Evolutionary conservation across 805 yeast species (phyloP), one percentile per base, ranked within the genome.

Genomic region (Kregervanrija pseudodelftensis): DNA sequence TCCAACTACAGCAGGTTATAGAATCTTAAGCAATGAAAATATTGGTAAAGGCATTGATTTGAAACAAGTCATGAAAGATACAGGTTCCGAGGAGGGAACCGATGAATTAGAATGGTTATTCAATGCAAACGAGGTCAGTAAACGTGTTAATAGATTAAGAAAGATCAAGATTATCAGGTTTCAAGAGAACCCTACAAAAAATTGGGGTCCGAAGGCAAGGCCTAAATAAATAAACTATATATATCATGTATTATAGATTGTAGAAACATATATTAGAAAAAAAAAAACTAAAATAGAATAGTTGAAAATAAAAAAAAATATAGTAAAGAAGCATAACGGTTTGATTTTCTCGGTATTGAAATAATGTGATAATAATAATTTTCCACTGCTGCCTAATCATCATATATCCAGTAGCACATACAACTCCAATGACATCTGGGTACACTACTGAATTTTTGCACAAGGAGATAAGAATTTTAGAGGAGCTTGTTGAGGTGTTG

Each of bases 161-260:
- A 80, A 77, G 50, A 73, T 87, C 47, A 88, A 88, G 64, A 77
- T 91, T 59, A 88, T 88, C 11, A 73, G 96, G 55, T 91, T 75
- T 64, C 99, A 90, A 61, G 89, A 81, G 58, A 91, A 90, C 58
- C 99, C 99, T 12, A 76, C 88, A 1, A 86, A 85, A 60, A 82
- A 86, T 61, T 93, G 99, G 99, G 99, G 99, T 1, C 99, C 60
- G 12, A 54, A 53, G 36, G 79, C 96, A 3, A 80, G 84, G 57
- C 95, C 95, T 15, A 64, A 64, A 37, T 59, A 49, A 22, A 11
- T 22, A 16, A 4, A 14, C 28, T 22, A 22, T 22, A 22, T 22
- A 22, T 22, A 22, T 22, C 28, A 22, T 22, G 28, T 22, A 22
- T 22, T 22, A 22, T 22, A 22, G 8, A 22, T 22, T 22, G 28